Percentiles rank a stretch among this genome's conserved stretches.
phyloP scores from a whole-genome alignment of 805 yeast species.

The Candida morakotiae region DNA sequence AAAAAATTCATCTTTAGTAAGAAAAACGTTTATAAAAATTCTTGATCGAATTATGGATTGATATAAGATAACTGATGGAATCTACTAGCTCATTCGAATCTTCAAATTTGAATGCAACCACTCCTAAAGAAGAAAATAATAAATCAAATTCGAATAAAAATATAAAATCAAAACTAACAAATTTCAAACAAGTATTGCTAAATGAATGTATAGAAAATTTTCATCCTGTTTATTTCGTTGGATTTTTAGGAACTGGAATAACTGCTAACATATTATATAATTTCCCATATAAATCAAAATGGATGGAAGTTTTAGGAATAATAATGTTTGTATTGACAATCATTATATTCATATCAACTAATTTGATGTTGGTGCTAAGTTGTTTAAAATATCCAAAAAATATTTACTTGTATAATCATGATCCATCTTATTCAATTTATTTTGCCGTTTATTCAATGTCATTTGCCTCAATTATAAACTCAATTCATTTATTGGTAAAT shows the following conservation, averaged over 20 bases:
- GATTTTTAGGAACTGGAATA: conserved; percentile 72
- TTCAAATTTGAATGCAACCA: background rate
- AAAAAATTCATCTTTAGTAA: too few relatives aligned
- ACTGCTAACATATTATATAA: conserved; percentile 51
- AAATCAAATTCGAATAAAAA: too few relatives aligned
- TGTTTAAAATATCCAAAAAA: conserved; percentile 17
- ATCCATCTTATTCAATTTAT: conserved; percentile 48
- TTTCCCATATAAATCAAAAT: conserved; percentile 59
- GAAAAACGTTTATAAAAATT: too few relatives aligned
- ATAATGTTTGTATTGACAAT: conserved; percentile 60
- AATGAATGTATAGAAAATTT: conserved; percentile 19
- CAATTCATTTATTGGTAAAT: conserved; percentile 43
- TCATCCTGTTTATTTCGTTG: conserved; percentile 56
- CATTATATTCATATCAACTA: conserved; percentile 39
- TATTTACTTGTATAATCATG: conserved; percentile 11
- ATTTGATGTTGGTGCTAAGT: conserved; percentile 32
- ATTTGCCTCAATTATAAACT: conserved; percentile 55
- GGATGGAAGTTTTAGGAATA: conserved; percentile 54
- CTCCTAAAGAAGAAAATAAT: background rate
- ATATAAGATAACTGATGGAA: too few relatives aligned
- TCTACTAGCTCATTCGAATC: too few relatives aligned
- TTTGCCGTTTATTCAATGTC: conserved; percentile 82
- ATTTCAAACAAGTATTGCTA: too few relatives aligned
- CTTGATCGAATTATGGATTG: too few relatives aligned
- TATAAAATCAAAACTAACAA: background rate